A percentile compares a stretch with the other conserved stretches of the same genome.
Evolutionary conservation across 2,329 filamentous ascomycete genomes (phyloP).

Genomic region (Colletotrichum theobromicola): DNA sequence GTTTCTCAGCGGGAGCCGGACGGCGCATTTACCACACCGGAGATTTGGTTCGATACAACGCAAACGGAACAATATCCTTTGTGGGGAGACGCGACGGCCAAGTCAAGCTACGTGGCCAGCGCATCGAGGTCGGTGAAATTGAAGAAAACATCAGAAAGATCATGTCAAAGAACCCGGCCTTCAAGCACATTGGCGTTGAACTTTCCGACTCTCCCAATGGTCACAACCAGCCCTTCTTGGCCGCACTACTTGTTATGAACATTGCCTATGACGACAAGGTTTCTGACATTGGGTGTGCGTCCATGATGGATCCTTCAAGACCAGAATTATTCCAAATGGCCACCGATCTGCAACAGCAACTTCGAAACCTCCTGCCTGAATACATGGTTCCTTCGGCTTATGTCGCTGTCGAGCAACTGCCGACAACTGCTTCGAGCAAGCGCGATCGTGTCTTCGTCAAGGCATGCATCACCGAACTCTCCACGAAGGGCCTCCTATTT

Average conservation of each 20-base stretch:
- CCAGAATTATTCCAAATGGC: not conserved
- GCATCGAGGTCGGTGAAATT: slow-evolving; percentile 48
- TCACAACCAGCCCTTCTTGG: not conserved
- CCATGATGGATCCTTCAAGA: not conserved
- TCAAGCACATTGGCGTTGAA: slow-evolving; percentile 32
- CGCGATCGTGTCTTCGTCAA: slow-evolving; percentile 22
- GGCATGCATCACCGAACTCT: not conserved
- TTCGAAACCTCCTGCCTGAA: slow-evolving; percentile 37
- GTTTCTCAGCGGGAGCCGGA: not conserved
- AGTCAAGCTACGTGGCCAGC: slow-evolving; percentile 53
- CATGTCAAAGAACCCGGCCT: slow-evolving; percentile 36
- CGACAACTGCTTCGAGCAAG: slow-evolving; percentile 24
- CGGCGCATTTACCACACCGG: slow-evolving; percentile 51
- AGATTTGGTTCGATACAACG: slow-evolving; percentile 49
- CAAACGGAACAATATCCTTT: slow-evolving; percentile 31
- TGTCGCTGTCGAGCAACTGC: slow-evolving; percentile 27
- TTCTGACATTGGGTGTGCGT: not conserved
- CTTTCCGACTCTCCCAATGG: not conserved
- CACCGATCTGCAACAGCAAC: slow-evolving; percentile 24
- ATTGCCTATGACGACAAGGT: not conserved
- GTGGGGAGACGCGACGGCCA: slow-evolving; percentile 52
- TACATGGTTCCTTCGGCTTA: slow-evolving; percentile 42
- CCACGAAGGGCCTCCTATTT: not conserved
- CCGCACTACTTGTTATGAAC: not conserved
- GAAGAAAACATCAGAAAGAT: slow-evolving; percentile 31